Evolutionary conservation across 1,139 yeast genomes (phyloP).

Genomic region (Scheffersomyces insectosa): DNA sequence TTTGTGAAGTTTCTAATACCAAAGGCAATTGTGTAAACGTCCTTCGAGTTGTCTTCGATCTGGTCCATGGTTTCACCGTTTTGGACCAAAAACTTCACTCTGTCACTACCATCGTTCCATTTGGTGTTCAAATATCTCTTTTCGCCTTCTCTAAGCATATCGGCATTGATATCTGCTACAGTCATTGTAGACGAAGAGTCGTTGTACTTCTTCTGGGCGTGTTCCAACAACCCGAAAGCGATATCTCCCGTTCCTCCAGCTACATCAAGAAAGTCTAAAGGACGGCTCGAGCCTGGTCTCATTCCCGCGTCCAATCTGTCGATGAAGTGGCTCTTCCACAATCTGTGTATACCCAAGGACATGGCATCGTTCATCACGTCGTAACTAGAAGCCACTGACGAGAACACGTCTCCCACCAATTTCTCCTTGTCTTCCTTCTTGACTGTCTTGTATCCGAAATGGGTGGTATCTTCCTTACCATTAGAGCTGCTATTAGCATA

Average conservation of each 20-base stretch:
- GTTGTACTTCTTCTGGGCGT: slow-evolving; percentile 77
- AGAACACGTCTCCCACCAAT: slow-evolving; percentile 85
- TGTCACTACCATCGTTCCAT: slow-evolving; percentile 53
- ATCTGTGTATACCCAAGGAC: slow-evolving; percentile 92
- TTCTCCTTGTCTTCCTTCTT: slow-evolving; percentile 80
- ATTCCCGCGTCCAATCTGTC: slow-evolving; percentile 88
- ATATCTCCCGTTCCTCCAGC: slow-evolving; percentile 99
- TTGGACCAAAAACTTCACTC: slow-evolving; percentile 83
- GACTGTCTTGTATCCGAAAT: slow-evolving; percentile 90
- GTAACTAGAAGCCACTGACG: slow-evolving; percentile 91
- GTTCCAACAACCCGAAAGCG: slow-evolving; percentile 92
- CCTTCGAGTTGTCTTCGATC: slow-evolving; percentile 85
- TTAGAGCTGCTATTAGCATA: too few relatives aligned
- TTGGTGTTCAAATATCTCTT: slow-evolving; percentile 59
- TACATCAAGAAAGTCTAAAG: slow-evolving; percentile 86
- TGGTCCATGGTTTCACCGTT: slow-evolving; percentile 89
- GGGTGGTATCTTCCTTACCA: slow-evolving; percentile 55
- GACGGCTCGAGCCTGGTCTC: slow-evolving; percentile 79
- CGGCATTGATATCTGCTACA: slow-evolving; percentile 91
- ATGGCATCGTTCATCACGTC: slow-evolving; percentile 98
- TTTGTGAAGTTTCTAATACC: slow-evolving; percentile 97
- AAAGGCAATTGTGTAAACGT: slow-evolving; percentile 93
- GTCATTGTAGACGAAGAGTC: slow-evolving; percentile 83
- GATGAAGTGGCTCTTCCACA: slow-evolving; percentile 93
- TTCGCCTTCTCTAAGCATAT: slow-evolving; percentile 93